A percentile compares a stretch with the other conserved stretches of the same genome.
These are phyloP conservation scores for Penicillium verhagenii DNA, from an alignment of 495 filamentous ascomycete genomes.

Conservation along the genomic window DNA sequence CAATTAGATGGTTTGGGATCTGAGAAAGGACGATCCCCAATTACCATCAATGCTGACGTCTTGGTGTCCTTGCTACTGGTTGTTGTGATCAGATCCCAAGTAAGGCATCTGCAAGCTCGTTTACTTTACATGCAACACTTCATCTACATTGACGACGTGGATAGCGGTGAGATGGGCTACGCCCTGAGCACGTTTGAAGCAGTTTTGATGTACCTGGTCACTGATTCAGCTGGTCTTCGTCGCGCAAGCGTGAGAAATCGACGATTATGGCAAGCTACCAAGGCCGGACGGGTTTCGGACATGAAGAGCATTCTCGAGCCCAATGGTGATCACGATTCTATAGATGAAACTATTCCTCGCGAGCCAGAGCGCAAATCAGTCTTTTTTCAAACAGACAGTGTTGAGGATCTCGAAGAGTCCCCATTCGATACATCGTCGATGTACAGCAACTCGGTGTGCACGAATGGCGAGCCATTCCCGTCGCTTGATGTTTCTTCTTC, in stretches of 20 bases:
- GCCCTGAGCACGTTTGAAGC: conserved; percentile 95
- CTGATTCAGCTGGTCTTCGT: conserved; percentile 76
- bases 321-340: conserved; percentile 47
- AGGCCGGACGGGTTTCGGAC: conserved; percentile 67
- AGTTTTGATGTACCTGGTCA: conserved; percentile 84
- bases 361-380: conserved; percentile 40
- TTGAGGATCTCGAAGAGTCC: conserved; percentile 36
- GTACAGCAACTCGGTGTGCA: conserved; percentile 19
- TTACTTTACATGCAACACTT: conserved; percentile 93
- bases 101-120: conserved; percentile 83
- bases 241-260: conserved; percentile 83
- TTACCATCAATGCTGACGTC: conserved; percentile 95
- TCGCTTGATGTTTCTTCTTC: conserved; percentile 33
- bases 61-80: conserved; percentile 88
- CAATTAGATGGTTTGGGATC: conserved; percentile 34
- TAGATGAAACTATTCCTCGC: conserved; percentile 36
- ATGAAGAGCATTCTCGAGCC: conserved; percentile 80
- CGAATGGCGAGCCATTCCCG: conserved; percentile 19
- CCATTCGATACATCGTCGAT: conserved; percentile 23
- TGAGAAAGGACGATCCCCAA: conserved; percentile 59
- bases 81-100: conserved; percentile 89
- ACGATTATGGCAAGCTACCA: conserved; percentile 83
- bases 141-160: conserved; percentile 95
- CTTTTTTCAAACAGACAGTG: conserved; percentile 40
- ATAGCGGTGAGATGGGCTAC: conserved; percentile 95